Evolutionary conservation across 2,329 filamentous ascomycete species (phyloP).

Genomic region (Zelopaecilomyces penicillatus): DNA sequence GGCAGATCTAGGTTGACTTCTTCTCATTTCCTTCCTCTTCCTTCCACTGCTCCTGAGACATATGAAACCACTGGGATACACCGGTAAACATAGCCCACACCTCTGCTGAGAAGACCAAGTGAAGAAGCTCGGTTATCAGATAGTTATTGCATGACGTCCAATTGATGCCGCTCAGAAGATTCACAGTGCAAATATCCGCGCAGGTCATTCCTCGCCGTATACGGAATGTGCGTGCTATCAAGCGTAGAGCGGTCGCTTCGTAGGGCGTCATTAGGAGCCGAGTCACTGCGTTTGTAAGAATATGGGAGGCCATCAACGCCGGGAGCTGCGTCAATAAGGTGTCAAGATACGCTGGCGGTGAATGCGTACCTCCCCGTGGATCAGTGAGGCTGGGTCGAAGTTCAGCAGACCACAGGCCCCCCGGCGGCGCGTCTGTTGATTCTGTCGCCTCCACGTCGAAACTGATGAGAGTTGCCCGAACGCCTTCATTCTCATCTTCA

Average conservation of each 20-base stretch:
- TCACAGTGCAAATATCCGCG: conserved; percentile 30
- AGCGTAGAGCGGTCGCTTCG: conserved; percentile 38
- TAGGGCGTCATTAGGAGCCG: conserved; percentile 37
- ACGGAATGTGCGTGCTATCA: conserved; percentile 36
- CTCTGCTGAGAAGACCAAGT: conserved; percentile 35
- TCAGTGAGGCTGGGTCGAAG: conserved; percentile 41
- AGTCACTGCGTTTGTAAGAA: conserved; percentile 35
- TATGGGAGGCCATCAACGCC: conserved; percentile 36
- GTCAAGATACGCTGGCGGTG: conserved; percentile 33
- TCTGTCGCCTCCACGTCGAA: conserved; percentile 54
- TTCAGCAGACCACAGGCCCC: conserved; percentile 51
- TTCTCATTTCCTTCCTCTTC: conserved; percentile 18
- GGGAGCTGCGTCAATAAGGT: conserved; percentile 45
- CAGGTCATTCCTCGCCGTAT: conserved; percentile 28
- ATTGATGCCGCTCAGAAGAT: conserved; percentile 28
- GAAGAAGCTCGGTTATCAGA: conserved; percentile 36
- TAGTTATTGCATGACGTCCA: conserved; percentile 36
- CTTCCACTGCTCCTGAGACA: conserved; percentile 36
- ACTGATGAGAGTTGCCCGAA: conserved; percentile 50
- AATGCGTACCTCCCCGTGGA: conserved; percentile 12
- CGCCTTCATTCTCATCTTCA: conserved; percentile 46
- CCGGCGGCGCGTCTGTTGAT: conserved; percentile 35
- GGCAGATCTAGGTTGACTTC: too few species aligned
- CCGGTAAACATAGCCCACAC: conserved; percentile 36
- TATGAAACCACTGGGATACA: conserved; percentile 30